Conservation (phyloP, 2,329 filamentous ascomycete genomes). For the Colletotrichum orchidophilum region DNA sequence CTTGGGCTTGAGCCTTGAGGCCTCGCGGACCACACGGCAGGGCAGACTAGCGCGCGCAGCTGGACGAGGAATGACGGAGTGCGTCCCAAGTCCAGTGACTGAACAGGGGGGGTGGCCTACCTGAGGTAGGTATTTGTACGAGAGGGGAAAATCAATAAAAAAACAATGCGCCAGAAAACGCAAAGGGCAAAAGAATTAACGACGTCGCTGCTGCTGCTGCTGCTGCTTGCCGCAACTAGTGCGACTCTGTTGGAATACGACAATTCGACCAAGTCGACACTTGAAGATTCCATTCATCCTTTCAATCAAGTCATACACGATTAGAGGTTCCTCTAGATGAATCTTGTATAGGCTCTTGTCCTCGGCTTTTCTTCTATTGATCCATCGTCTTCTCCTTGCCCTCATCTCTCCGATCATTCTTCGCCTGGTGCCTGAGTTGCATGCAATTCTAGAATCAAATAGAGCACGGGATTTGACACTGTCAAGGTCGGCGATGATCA, state of each 20-base stretch:
- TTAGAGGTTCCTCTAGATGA: not conserved
- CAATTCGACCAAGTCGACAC: not conserved
- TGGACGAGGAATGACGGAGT: conserved; percentile 33
- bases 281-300: not conserved
- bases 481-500: not conserved
- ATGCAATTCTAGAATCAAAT: not conserved
- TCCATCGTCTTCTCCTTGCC: not conserved
- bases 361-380: not conserved
- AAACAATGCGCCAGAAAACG: not conserved
- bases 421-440: not conserved
- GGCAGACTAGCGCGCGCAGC: conserved; percentile 32
- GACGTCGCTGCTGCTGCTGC: not conserved
- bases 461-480: not conserved
- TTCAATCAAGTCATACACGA: not conserved
- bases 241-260: not conserved
- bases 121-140: not conserved
- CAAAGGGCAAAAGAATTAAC: not conserved
- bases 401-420: not conserved
- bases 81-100: conserved; percentile 26
- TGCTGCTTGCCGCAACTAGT: not conserved
- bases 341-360: not conserved
- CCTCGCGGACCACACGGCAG: conserved; percentile 32
- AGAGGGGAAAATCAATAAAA: not conserved
- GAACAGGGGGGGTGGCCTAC: not conserved
- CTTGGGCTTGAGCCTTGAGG: conserved; percentile 20